Percentiles rank a stretch among this genome's conserved stretches.
Conservation (phyloP, 192 early-diverging fungal species). For the Backusella tarrabulga region DNA sequence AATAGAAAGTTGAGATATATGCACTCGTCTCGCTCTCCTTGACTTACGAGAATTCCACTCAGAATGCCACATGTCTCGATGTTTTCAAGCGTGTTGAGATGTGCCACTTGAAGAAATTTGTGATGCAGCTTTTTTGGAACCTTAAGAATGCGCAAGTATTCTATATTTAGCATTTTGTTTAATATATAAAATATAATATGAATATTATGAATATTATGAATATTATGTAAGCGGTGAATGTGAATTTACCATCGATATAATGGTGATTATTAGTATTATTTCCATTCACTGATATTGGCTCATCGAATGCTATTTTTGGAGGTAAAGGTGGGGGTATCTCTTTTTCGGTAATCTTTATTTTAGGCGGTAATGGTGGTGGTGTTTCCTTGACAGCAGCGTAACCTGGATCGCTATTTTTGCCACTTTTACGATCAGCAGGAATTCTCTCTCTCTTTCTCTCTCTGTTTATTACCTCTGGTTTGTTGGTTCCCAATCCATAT, state of each 20-base stretch:
- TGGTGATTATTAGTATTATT: background rate
- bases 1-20: background rate
- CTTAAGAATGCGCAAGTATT: constrained; percentile 62
- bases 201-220: too few species aligned
- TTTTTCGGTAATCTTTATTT: background rate
- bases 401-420: background rate
- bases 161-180: constrained; percentile 12
- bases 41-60: constrained; percentile 64
- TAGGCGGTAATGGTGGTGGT: background rate
- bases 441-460: background rate
- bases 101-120: constrained; percentile 71
- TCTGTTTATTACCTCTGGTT: background rate
- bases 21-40: background rate
- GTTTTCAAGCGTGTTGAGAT: constrained; percentile 69
- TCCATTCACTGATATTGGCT: background rate
- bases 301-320: background rate
- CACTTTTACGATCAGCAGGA: background rate
- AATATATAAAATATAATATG: constrained; percentile 11
- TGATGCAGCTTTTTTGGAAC: constrained; percentile 68
- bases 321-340: background rate
- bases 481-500: background rate
- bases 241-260: background rate
- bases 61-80: constrained; percentile 89
- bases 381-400: background rate
- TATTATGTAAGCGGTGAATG: background rate